Conservation (phyloP, 2,329 filamentous ascomycete genomes). For the Blastomyces gilchristii region DNA sequence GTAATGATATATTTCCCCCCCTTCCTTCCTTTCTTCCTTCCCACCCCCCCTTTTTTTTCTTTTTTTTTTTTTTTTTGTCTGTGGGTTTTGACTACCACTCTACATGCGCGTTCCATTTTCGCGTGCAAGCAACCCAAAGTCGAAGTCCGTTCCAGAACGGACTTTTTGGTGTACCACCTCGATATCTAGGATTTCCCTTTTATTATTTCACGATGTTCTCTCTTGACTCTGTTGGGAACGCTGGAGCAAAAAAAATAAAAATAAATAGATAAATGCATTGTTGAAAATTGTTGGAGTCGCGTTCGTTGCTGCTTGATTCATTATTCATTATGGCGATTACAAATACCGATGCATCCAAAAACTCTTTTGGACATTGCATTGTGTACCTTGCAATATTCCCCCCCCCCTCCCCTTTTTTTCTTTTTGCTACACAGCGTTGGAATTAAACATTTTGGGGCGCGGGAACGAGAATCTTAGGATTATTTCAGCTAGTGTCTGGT, state of each 20-base stretch:
- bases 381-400: too few species aligned
- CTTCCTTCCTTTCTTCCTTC: neutral
- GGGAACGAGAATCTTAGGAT: neutral
- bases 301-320: neutral
- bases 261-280: too few species aligned
- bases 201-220: neutral
- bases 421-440: neutral
- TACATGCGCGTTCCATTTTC: neutral
- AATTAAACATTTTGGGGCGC: too few species aligned
- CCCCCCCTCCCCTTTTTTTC: too few species aligned
- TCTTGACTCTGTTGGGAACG: neutral
- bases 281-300: neutral
- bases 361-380: too few species aligned
- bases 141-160: neutral
- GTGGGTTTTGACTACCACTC: neutral
- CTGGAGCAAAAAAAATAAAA: neutral
- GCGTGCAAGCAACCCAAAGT: neutral
- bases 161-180: neutral
- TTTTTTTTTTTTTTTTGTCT: neutral
- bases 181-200: neutral
- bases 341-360: neutral
- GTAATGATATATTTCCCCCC: neutral
- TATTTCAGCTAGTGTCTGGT: neutral
- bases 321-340: too few species aligned
- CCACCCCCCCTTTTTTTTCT: neutral